These are phyloP conservation scores for Peniophora sp. DNA, from an alignment of 1,284 basidiomycete species.

Conservation along the genomic window DNA sequence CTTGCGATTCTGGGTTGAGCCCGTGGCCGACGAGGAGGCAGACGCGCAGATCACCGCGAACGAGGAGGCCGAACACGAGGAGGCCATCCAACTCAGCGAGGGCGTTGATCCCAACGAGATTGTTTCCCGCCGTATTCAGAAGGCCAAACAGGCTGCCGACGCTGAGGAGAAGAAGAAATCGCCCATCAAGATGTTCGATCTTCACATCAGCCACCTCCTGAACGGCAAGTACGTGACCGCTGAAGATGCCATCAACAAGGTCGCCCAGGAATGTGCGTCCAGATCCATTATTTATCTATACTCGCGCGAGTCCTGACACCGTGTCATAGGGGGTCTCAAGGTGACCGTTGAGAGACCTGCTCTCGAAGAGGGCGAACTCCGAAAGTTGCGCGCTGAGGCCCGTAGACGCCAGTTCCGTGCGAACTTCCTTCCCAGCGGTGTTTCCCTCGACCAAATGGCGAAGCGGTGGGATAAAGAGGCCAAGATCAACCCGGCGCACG, in stretches of 20 bases:
- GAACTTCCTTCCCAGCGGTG: slow-evolving; percentile 39
- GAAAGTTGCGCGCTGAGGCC: slow-evolving; percentile 21
- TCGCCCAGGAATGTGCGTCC: slow-evolving; percentile 6
- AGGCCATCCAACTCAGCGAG: too few relatives aligned
- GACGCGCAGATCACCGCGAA: not conserved
- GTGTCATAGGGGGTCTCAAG: slow-evolving; percentile 43
- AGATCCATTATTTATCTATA: not conserved
- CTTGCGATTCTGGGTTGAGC: slow-evolving; percentile 64
- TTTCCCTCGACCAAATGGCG: slow-evolving; percentile 34
- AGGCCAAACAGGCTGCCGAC: not conserved
- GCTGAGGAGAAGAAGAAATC: not conserved
- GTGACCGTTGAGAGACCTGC: slow-evolving; percentile 38
- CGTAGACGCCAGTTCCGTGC: slow-evolving; percentile 34
- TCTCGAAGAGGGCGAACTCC: slow-evolving; percentile 23
- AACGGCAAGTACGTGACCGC: not conserved
- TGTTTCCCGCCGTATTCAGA: not conserved
- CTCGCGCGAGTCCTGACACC: not conserved
- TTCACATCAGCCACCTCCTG: not conserved
- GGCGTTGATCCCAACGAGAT: not conserved
- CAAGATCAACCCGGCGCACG: slow-evolving; percentile 31
- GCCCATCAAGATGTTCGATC: not conserved
- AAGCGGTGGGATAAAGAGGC: slow-evolving; percentile 37
- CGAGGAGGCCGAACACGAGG: not conserved
- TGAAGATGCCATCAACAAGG: not conserved
- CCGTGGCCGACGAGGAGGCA: slow-evolving; percentile 21